These are phyloP conservation scores for Daedalea quercina DNA, from an alignment of 768 basidiomycete species.

Conservation along the genomic window DNA sequence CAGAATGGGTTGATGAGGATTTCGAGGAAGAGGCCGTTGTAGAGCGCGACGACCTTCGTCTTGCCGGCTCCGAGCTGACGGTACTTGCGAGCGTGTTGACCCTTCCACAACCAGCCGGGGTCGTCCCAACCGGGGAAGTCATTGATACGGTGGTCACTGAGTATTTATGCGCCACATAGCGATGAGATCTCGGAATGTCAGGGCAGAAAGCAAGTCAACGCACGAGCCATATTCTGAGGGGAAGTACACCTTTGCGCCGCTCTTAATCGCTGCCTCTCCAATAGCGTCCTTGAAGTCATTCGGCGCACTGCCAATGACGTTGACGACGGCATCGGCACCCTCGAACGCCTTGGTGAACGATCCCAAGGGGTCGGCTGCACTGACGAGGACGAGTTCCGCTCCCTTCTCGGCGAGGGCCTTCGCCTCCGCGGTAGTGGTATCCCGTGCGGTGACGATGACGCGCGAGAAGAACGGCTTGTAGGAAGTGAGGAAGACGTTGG, in stretches of 20 bases:
- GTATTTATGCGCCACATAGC: background rate
- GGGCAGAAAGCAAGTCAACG: background rate
- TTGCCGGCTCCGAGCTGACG: conserved; percentile 6
- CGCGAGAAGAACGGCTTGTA: conserved; percentile 7
- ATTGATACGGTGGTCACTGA: conserved; percentile 13
- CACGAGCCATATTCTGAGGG: conserved; percentile 14
- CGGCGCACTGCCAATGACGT: background rate
- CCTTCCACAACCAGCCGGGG: conserved; percentile 6
- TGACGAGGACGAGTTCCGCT: conserved; percentile 8
- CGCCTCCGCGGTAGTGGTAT: conserved; percentile 5
- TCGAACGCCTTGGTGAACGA: conserved; percentile 6
- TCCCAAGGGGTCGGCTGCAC: background rate
- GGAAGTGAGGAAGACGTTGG: background rate
- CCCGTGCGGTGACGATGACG: conserved; percentile 12
- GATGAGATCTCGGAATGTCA: no score
- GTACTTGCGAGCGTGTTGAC: conserved; percentile 3
- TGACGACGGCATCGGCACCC: conserved; percentile 18
- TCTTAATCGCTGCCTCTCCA: conserved; percentile 4
- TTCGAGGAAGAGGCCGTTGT: conserved; percentile 13
- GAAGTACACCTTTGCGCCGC: conserved; percentile 15
- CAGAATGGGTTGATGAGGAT: background rate
- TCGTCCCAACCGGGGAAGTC: conserved; percentile 14
- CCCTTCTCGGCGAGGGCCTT: conserved; percentile 11
- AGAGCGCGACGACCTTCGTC: conserved; percentile 15
- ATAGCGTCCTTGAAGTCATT: conserved; percentile 2